phyloP scores from a whole-genome alignment of 129 eudicot genomes.

The Solidago caesia region DNA sequence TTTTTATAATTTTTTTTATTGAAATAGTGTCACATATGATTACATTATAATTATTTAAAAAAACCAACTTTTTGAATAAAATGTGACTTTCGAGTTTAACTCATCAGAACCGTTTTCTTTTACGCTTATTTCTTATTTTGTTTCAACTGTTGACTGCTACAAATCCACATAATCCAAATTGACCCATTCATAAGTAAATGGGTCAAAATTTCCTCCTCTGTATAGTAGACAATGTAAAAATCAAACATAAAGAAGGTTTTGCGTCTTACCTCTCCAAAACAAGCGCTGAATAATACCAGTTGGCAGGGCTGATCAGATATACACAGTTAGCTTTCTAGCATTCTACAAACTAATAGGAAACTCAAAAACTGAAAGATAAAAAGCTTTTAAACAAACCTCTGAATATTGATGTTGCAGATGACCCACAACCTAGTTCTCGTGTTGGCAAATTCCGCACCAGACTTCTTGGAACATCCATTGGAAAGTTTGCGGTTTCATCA shows the following conservation, averaged over 20 bases:
- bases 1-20: too few relatives aligned
- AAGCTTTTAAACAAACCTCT: conserved; percentile 41
- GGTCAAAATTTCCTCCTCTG: neutral
- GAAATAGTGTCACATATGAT: too few relatives aligned
- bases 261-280: conserved; percentile 52
- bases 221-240: neutral
- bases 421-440: conserved; percentile 53
- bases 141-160: neutral
- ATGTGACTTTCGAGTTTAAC: too few relatives aligned
- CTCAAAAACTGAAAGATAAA: conserved; percentile 3
- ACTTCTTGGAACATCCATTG: conserved; percentile 48
- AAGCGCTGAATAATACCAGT: conserved; percentile 35
- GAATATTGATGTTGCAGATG: conserved; percentile 43
- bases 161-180: neutral
- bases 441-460: conserved; percentile 38
- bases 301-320: conserved; percentile 38
- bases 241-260: conserved; percentile 3
- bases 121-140: neutral
- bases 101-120: too few relatives aligned
- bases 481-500: conserved; percentile 48
- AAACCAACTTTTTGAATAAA: too few relatives aligned
- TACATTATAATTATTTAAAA: too few relatives aligned
- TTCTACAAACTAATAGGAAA: neutral
- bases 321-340: conserved; percentile 2
- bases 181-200: neutral